Evolutionary conservation across 2,329 filamentous ascomycete species (phyloP).

Genomic region (Xenoacremonium recifei): DNA sequence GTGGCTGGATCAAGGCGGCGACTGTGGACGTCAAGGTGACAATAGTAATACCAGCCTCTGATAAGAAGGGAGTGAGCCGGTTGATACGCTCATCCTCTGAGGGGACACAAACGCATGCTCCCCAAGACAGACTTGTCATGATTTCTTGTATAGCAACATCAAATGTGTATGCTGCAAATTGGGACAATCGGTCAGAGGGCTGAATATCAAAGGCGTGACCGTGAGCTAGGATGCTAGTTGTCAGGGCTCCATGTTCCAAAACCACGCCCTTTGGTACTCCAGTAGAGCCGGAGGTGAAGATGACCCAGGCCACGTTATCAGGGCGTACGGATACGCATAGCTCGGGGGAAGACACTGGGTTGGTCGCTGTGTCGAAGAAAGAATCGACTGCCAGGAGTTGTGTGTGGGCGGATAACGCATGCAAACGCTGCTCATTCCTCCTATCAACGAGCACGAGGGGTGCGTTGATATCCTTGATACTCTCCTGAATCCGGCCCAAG

Average conservation of each 20-base stretch:
- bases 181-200: not conserved
- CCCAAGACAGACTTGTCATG: not conserved
- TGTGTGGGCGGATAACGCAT: not conserved
- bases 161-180: conserved; percentile 9
- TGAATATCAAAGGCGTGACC: not conserved
- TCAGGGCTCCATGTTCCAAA: conserved; percentile 12
- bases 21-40: conserved; percentile 5
- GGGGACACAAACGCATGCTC: conserved; percentile 8
- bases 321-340: not conserved
- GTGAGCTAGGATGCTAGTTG: not conserved
- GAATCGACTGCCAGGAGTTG: not conserved
- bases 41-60: not conserved
- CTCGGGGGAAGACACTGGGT: too few relatives aligned
- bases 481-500: not conserved
- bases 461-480: not conserved
- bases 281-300: conserved; percentile 20
- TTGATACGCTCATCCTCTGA: conserved; percentile 4
- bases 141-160: conserved; percentile 5
- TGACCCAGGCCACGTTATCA: conserved; percentile 12
- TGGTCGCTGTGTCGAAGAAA: not conserved
- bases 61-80: not conserved
- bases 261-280: conserved; percentile 18
- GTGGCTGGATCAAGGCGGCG: not conserved
- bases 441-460: not conserved
- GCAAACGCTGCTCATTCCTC: not conserved